Evolutionary conservation across 1,139 yeast genomes (phyloP), one percentile per base, ranked within the genome.

Genomic region (Debaryomycetaceae sp.): DNA sequence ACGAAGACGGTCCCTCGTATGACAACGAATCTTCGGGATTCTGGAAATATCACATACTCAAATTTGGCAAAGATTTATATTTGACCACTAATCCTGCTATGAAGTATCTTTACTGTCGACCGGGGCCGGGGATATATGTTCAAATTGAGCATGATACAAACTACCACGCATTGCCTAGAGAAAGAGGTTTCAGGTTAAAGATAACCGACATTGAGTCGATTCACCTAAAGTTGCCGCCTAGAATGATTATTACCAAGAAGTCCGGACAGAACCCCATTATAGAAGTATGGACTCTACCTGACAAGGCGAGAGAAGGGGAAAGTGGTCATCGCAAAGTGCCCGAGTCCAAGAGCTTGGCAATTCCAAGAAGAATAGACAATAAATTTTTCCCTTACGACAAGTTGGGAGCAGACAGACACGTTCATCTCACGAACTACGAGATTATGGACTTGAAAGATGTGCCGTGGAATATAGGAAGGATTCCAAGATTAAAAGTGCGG

Each of bases 31-130:
- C 8, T 7, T 27, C 4, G 11, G 11, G 31, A 11, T 81, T 78
- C 52, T 81, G 86, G 85, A 82, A 82, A 55, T 82, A 80, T 54
- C 87, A 82, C 53, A 65, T 81, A 8, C 58, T 78, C 27, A 71
- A 67, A 43, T 64, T 78, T 42, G 80, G 81, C 5, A 69, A 69
- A 36, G 72, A 71, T 47, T 64, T 80, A 44, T 81, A 81, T 52
- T 55, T 81, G 27, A 75, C 85, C 1, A 81, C 87, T 1, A 82
- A 80, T 52, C 87, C 87, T 0, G 80, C 77, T 23, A 60, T 69
- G 33, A 72, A 75, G 48, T 85, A 81, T 54, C 60, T 76, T 40
- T 77, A 75, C 52, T 76, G 84, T 46, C 63, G 84, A 20, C 68
- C 71, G 53, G 84, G 78, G 0, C 86, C 86, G 0, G 81, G 85